A percentile compares a stretch with the other conserved stretches of the same genome.
Evolutionary conservation across 1,284 basidiomycete genomes (phyloP).

Genomic region (Fomes fomentarius): DNA sequence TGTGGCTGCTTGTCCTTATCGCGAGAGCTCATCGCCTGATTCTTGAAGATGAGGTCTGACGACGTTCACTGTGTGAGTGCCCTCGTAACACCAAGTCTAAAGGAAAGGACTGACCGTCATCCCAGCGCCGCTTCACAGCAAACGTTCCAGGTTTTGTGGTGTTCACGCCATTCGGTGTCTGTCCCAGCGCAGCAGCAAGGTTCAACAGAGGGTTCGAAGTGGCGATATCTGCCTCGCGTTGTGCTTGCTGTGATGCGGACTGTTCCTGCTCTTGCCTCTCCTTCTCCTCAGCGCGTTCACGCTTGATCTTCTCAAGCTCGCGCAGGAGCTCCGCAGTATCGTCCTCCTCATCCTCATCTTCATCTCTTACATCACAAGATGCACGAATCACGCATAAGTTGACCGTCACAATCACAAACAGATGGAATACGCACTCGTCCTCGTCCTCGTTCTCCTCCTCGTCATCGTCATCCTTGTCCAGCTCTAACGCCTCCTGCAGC

Average conservation of each 20-base stretch:
- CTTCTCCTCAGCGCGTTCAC: conserved; percentile 92
- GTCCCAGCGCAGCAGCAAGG: conserved; percentile 85
- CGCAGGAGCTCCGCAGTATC: conserved; percentile 91
- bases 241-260: conserved; percentile 63
- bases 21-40: conserved; percentile 78
- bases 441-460: conserved; percentile 45
- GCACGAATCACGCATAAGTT: neutral
- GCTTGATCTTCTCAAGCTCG: conserved; percentile 95
- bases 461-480: conserved; percentile 87
- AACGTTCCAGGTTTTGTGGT: conserved; percentile 85
- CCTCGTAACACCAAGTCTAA: neutral
- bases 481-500: conserved; percentile 79
- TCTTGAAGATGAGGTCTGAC: conserved; percentile 95
- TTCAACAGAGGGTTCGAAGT: conserved; percentile 86
- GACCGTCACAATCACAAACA: neutral
- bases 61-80: neutral
- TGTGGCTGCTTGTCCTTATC: conserved; percentile 77
- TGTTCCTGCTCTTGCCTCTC: conserved; percentile 80
- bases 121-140: conserved; percentile 92
- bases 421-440: conserved; percentile 45
- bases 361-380: conserved; percentile 16
- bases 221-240: conserved; percentile 82
- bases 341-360: conserved; percentile 76
- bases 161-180: conserved; percentile 62
- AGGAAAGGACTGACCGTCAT: conserved; percentile 68